Evolutionary conservation across 2,329 filamentous ascomycete species (phyloP).

Genomic region (Amylocarpus encephaloides): DNA sequence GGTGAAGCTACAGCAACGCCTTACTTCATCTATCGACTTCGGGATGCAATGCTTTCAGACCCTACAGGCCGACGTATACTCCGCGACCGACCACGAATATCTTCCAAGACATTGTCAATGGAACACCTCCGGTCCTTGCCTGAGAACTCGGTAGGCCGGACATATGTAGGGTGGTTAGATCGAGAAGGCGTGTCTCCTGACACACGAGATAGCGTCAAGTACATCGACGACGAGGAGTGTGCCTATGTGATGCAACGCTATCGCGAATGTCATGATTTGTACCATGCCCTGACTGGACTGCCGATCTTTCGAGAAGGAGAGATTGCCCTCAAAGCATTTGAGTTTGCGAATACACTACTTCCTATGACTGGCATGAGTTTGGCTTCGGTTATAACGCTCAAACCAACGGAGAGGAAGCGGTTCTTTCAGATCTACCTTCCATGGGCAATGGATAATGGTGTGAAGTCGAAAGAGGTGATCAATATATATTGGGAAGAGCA

Average conservation of each 20-base stretch:
- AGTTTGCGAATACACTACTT: slow-evolving; percentile 88
- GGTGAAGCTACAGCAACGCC: slow-evolving; percentile 92
- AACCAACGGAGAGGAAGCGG: slow-evolving; percentile 54
- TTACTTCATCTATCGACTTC: slow-evolving; percentile 89
- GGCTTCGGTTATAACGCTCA: slow-evolving; percentile 61
- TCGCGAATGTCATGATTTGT: slow-evolving; percentile 85
- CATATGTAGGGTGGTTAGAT: slow-evolving; percentile 89
- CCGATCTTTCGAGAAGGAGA: slow-evolving; percentile 93
- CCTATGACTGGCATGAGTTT: slow-evolving; percentile 92
- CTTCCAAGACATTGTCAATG: slow-evolving; percentile 61
- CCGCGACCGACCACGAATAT: slow-evolving; percentile 81
- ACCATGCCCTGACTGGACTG: slow-evolving; percentile 86
- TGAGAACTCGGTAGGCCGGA: slow-evolving; percentile 66
- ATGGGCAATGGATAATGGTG: slow-evolving; percentile 83
- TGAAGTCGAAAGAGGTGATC: slow-evolving; percentile 70
- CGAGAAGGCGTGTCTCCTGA: slow-evolving; percentile 89
- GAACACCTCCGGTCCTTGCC: slow-evolving; percentile 62
- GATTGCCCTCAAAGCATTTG: slow-evolving; percentile 94
- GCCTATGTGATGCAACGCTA: slow-evolving; percentile 99
- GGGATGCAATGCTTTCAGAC: slow-evolving; percentile 80
- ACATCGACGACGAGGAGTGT: slow-evolving; percentile 91
- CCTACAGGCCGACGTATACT: slow-evolving; percentile 86
- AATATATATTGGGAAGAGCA: slow-evolving; percentile 98
- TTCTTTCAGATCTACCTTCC: slow-evolving; percentile 76
- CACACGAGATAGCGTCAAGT: slow-evolving; percentile 73